Percentiles rank a stretch among this genome's conserved stretches.
Evolutionary conservation across 495 filamentous ascomycete species (phyloP).

Genomic region (Hypoxylon lenormandii): DNA sequence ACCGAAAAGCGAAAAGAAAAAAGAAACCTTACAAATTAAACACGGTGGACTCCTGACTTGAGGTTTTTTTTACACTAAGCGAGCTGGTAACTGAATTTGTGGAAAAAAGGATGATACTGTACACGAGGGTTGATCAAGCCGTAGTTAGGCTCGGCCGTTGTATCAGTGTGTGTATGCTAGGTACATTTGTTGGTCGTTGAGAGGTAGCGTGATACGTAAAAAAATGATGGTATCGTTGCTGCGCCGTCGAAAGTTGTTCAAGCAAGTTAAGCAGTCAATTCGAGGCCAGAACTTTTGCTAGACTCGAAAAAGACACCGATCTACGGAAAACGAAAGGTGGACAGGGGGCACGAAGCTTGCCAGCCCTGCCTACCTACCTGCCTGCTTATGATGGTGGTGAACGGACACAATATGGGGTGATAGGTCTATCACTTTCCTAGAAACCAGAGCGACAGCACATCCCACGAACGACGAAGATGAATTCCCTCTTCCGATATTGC

Average conservation of each 20-base stretch:
- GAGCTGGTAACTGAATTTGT: too few species aligned
- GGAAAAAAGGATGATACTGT: too few species aligned
- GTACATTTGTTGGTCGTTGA: too few species aligned
- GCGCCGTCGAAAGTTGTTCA: neutral
- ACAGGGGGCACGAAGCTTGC: neutral
- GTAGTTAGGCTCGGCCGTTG: too few species aligned
- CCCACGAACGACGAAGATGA: slow-evolving; percentile 31
- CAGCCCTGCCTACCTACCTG: too few species aligned
- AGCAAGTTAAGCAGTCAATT: too few species aligned
- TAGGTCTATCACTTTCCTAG: neutral
- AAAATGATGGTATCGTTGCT: neutral
- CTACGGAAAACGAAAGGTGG: neutral
- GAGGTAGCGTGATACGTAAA: neutral
- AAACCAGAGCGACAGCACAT: slow-evolving; percentile 37
- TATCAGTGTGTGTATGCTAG: too few species aligned
- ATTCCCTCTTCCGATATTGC: slow-evolving; percentile 35
- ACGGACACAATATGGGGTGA: neutral
- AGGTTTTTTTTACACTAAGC: too few species aligned
- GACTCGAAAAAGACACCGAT: neutral
- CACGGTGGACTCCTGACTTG: too few species aligned
- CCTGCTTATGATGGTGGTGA: neutral
- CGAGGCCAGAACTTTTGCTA: neutral
- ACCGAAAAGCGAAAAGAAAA: neutral
- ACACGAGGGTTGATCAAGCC: too few species aligned
- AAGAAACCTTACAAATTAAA: neutral